These are phyloP conservation scores for Nicotiana tomentosiformis DNA, from an alignment of 257 asterid species.

Conservation along the genomic window DNA sequence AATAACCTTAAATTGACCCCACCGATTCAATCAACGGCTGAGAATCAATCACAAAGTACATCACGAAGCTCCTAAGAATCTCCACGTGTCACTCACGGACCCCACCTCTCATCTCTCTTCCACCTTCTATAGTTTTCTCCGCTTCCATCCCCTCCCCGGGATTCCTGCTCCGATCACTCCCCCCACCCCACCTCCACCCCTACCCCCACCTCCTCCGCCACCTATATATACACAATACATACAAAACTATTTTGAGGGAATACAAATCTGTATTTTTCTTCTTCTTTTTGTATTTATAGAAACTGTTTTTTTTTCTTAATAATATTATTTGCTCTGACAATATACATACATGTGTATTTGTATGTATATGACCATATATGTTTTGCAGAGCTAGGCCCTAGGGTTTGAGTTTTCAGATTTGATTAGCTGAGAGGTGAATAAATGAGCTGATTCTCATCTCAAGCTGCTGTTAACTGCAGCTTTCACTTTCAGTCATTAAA, in stretches of 20 bases:
- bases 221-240: background rate
- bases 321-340: background rate
- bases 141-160: background rate
- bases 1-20: background rate
- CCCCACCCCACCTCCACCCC: no score
- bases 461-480: background rate
- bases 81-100: background rate
- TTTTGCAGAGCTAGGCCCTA: background rate
- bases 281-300: background rate
- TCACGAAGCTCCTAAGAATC: background rate
- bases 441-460: background rate
- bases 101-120: background rate
- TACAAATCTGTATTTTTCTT: background rate
- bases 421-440: background rate
- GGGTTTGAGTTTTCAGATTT: constrained; percentile 1
- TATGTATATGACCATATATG: background rate
- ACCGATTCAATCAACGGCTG: background rate
- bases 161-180: background rate
- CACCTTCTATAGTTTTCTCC: background rate
- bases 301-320: background rate
- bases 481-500: background rate
- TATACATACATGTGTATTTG: background rate
- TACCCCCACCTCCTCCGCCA: background rate
- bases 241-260: background rate
- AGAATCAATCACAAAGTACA: background rate